phyloP scores from a whole-genome alignment of 352 stramenopile species.

The Globisporangium canariense region DNA sequence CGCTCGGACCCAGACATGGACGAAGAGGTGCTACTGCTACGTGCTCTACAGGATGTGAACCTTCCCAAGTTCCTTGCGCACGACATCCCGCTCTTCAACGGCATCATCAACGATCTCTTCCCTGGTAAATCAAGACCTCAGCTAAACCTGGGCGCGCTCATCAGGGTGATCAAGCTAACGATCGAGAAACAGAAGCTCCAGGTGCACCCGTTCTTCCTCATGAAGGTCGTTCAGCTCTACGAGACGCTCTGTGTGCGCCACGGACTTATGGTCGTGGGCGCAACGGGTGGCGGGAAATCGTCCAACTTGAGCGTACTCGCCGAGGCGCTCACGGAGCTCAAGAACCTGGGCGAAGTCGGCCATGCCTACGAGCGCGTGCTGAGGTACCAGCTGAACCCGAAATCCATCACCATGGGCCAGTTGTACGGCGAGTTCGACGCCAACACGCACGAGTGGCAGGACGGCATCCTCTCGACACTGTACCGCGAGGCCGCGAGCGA shows the following conservation, averaged over 20 bases:
- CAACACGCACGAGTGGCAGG: slow-evolving; percentile 95
- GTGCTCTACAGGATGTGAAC: slow-evolving; percentile 94
- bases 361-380: slow-evolving; percentile 87
- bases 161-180: slow-evolving; percentile 84
- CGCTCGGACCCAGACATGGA: slow-evolving; percentile 90
- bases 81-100: slow-evolving; percentile 93
- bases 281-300: slow-evolving; percentile 91
- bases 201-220: slow-evolving; percentile 89
- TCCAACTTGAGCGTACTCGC: slow-evolving; percentile 84
- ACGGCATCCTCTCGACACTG: slow-evolving; percentile 89
- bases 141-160: slow-evolving; percentile 88
- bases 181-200: slow-evolving; percentile 84
- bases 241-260: slow-evolving; percentile 94
- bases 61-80: slow-evolving; percentile 95
- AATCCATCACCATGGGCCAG: slow-evolving; percentile 95
- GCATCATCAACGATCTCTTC: slow-evolving; percentile 94
- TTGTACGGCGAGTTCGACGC: slow-evolving; percentile 94
- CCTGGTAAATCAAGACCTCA: slow-evolving; percentile 85
- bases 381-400: slow-evolving; percentile 91
- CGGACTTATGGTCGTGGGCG: slow-evolving; percentile 94
- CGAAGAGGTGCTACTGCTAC: slow-evolving; percentile 91
- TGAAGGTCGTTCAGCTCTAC: slow-evolving; percentile 93
- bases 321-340: slow-evolving; percentile 84
- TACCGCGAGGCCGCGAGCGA: slow-evolving; percentile 90
- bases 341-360: slow-evolving; percentile 68